phyloP scores from a whole-genome alignment of 2,329 filamentous ascomycete species.

The Trichoderma sp. region DNA sequence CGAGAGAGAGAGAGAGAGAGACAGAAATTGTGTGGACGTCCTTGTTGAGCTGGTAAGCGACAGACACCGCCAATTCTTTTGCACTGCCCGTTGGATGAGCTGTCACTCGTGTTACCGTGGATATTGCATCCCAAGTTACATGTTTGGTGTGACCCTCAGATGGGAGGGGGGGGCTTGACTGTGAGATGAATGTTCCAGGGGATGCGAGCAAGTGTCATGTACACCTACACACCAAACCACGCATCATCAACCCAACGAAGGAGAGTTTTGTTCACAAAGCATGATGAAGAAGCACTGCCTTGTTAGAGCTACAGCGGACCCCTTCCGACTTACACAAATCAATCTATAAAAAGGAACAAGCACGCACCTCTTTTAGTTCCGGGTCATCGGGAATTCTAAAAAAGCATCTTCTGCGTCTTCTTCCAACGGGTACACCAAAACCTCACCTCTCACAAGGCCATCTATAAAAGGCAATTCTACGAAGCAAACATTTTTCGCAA shows the following conservation, averaged over 20 bases:
- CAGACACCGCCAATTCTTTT: background rate
- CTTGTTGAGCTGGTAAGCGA: background rate
- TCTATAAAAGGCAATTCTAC: slow-evolving; percentile 3
- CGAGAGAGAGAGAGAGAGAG: background rate
- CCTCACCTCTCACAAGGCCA: slow-evolving; percentile 11
- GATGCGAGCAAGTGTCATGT: background rate
- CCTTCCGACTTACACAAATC: background rate
- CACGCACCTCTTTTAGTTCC: background rate
- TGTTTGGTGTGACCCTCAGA: slow-evolving; percentile 2
- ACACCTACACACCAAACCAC: background rate
- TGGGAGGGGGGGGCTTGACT: background rate
- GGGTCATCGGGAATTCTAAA: background rate
- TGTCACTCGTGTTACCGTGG: slow-evolving; percentile 3
- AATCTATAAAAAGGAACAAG: slow-evolving; percentile 12
- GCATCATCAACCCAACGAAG: background rate
- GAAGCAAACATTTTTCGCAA: slow-evolving; percentile 12
- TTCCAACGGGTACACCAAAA: background rate
- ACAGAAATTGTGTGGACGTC: background rate
- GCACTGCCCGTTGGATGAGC: background rate
- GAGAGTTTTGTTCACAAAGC: background rate
- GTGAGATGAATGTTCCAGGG: background rate
- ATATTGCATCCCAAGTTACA: background rate
- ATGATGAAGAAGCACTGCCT: background rate
- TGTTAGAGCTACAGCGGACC: background rate
- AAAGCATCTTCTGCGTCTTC: background rate